A percentile compares a stretch with the other conserved stretches of the same genome.
These are phyloP conservation scores for Pouteria campechiana DNA, from an alignment of 179 eudicot species.

Conservation along the genomic window DNA sequence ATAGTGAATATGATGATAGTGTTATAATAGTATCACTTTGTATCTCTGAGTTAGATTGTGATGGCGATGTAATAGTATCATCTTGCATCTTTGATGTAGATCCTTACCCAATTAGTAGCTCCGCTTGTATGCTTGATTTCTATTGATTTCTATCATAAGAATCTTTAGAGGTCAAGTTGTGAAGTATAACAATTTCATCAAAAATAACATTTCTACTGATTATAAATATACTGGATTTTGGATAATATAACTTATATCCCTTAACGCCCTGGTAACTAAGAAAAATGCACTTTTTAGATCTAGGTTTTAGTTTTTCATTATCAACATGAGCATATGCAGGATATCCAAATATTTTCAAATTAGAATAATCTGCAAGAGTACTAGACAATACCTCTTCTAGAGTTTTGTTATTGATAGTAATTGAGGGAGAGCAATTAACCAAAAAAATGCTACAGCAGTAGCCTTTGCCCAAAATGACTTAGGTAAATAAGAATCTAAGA, in stretches of 20 bases:
- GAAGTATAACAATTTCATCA: neutral
- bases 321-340: slow-evolving; percentile 4
- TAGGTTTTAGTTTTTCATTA: slow-evolving; percentile 2
- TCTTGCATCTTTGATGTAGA: neutral
- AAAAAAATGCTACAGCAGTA: neutral
- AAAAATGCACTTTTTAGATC: no score
- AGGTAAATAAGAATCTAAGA: neutral
- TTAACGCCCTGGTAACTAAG: neutral
- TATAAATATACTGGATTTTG: neutral
- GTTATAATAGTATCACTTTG: neutral
- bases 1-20: neutral
- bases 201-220: slow-evolving; percentile 4
- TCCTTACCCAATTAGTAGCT: neutral
- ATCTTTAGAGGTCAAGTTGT: neutral
- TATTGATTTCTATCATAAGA: neutral
- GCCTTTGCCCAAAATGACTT: neutral
- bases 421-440: neutral
- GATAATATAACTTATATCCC: slow-evolving; percentile 1
- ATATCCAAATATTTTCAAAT: neutral
- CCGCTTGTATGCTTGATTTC: neutral
- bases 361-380: neutral
- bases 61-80: neutral
- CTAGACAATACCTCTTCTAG: neutral
- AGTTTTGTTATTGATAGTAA: neutral
- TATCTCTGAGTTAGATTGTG: neutral